Conservation (phyloP, 495 filamentous ascomycete genomes). For the Penicillium arizonense region DNA sequence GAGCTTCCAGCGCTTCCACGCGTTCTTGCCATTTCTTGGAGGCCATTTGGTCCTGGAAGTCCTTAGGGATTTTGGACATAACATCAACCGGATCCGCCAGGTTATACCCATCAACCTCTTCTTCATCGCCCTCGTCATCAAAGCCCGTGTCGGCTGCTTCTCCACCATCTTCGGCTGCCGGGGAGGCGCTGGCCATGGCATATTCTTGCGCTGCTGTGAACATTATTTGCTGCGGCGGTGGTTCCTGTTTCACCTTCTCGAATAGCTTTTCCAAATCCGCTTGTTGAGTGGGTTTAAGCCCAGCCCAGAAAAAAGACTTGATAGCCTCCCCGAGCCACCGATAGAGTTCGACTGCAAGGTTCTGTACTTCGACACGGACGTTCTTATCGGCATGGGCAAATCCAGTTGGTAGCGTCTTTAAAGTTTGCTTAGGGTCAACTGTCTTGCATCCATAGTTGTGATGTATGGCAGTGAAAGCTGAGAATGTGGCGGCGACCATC, state of each 20-base stretch:
- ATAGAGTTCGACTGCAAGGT: conserved; percentile 90
- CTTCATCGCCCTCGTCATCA: conserved; percentile 63
- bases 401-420: conserved; percentile 85
- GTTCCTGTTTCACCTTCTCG: conserved; percentile 86
- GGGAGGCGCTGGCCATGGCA: conserved; percentile 63
- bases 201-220: conserved; percentile 88
- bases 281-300: conserved; percentile 94
- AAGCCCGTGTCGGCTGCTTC: conserved; percentile 58
- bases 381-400: conserved; percentile 99
- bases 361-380: conserved; percentile 91
- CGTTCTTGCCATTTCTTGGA: conserved; percentile 98
- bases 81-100: conserved; percentile 90
- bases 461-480: conserved; percentile 77
- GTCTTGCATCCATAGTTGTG: conserved; percentile 93
- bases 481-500: conserved; percentile 79
- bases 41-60: conserved; percentile 76
- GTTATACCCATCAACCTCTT: conserved; percentile 79
- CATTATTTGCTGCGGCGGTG: conserved; percentile 83
- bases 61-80: conserved; percentile 74
- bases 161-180: conserved; percentile 49
- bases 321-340: conserved; percentile 97
- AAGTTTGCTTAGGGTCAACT: conserved; percentile 93
- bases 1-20: conserved; percentile 87
- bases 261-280: conserved; percentile 92
- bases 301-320: conserved; percentile 96